phyloP scores from a whole-genome alignment of 345 rosid species.

The Eucalyptus coolabah region DNA sequence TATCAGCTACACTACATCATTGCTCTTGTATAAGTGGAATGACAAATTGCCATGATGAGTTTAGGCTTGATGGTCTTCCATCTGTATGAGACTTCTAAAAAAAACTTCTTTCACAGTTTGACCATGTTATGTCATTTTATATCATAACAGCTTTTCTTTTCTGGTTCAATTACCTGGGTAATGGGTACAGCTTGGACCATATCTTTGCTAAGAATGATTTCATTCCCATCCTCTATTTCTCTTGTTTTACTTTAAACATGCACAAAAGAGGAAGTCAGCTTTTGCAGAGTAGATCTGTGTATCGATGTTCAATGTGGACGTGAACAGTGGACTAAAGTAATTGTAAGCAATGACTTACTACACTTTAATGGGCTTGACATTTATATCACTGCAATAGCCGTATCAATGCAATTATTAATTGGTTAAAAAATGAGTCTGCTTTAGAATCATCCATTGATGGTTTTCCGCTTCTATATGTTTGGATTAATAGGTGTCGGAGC shows the following conservation, averaged over 20 bases:
- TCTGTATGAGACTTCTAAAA: background rate
- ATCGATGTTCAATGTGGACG: background rate
- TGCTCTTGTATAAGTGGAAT: background rate
- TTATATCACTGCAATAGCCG: background rate
- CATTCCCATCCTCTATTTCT: background rate
- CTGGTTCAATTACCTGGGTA: background rate
- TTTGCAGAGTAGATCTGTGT: background rate
- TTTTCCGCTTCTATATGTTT: background rate
- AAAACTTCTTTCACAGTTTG: background rate
- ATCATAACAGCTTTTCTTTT: background rate
- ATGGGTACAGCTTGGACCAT: background rate
- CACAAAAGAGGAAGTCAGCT: background rate
- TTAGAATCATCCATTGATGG: background rate
- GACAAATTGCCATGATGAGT: background rate
- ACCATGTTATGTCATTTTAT: background rate
- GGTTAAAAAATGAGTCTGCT: background rate
- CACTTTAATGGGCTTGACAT: background rate
- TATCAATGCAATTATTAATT: background rate
- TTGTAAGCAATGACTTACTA: background rate
- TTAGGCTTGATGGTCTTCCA: background rate
- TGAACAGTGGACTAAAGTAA: background rate
- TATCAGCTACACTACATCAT: background rate
- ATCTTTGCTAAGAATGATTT: background rate
- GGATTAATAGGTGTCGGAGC: background rate
- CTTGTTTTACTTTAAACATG: background rate